Percentiles rank a stretch among this genome's conserved stretches.
Evolutionary conservation across 1,139 yeast species (phyloP).

Genomic region (Yamadazyma membranifaciens): DNA sequence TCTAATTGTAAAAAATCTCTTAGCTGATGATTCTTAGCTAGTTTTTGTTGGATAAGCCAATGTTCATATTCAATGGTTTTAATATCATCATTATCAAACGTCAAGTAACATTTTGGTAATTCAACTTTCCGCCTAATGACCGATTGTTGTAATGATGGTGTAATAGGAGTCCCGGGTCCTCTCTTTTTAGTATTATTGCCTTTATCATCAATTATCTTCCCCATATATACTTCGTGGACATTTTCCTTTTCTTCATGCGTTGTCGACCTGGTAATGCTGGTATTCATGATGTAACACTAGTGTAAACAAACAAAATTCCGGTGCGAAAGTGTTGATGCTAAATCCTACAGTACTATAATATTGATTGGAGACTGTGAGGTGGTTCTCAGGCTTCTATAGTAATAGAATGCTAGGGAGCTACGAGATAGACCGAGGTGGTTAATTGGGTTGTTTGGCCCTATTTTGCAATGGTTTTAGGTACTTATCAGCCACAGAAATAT

Average conservation of each 20-base stretch:
- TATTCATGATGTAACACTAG: no score
- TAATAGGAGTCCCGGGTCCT: conserved; percentile 28
- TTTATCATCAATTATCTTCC: background rate
- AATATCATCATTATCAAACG: conserved; percentile 13
- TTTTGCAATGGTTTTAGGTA: no score
- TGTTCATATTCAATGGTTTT: conserved; percentile 16
- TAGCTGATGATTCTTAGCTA: conserved; percentile 15
- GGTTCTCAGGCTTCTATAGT: no score
- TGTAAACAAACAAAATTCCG: no score
- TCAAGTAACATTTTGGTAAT: conserved; percentile 3
- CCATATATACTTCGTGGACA: background rate
- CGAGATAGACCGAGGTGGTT: no score
- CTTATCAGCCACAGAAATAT: no score
- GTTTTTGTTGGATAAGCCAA: conserved; percentile 16
- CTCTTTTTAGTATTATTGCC: conserved; percentile 16
- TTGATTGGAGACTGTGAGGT: no score
- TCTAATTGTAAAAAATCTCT: conserved; percentile 20
- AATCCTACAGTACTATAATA: no score
- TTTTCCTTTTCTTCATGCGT: conserved; percentile 2
- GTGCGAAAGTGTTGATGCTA: no score
- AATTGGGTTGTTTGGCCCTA: no score
- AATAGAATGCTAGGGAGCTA: no score
- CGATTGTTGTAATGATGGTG: conserved; percentile 20
- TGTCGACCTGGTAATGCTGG: background rate
- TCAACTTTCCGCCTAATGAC: conserved; percentile 19